A percentile compares a stretch with the other conserved stretches of the same genome.
phyloP scores from a whole-genome alignment of 2,329 filamentous ascomycete species.

The Fusarium pseudocircinatum region DNA sequence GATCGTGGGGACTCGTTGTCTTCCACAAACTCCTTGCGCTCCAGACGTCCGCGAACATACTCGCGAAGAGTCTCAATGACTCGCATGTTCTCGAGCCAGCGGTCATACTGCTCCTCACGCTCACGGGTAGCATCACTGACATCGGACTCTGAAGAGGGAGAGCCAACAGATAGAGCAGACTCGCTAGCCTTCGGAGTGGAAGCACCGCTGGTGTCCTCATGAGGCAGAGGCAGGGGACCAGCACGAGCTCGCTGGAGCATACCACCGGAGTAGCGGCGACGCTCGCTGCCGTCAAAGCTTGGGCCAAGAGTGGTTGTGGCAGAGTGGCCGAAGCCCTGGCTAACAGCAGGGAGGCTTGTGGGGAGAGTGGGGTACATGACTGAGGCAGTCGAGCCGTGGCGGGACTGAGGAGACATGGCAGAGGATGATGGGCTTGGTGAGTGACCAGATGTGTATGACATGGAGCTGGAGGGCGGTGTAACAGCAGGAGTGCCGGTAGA shows the following conservation, averaged over 20 bases:
- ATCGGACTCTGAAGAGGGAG: conserved; percentile 66
- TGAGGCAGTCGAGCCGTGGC: conserved; percentile 67
- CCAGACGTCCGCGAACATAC: conserved; percentile 66
- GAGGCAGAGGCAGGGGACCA: conserved; percentile 52
- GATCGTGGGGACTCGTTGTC: conserved; percentile 27
- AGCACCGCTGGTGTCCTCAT: conserved; percentile 51
- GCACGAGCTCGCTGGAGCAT: conserved; percentile 70
- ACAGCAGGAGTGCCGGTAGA: conserved; percentile 78
- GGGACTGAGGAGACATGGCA: conserved; percentile 73
- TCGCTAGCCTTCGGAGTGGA: conserved; percentile 57
- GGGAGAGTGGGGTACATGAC: conserved; percentile 78
- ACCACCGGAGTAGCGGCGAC: conserved; percentile 72
- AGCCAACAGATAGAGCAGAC: conserved; percentile 58
- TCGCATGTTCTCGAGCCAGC: conserved; percentile 73
- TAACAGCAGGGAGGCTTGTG: conserved; percentile 66
- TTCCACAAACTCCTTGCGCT: conserved; percentile 63
- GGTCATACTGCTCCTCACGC: conserved; percentile 70
- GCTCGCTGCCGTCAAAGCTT: conserved; percentile 70
- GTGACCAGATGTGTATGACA: conserved; percentile 81
- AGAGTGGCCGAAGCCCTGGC: conserved; percentile 74
- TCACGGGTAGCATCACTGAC: conserved; percentile 61
- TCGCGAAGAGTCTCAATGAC: conserved; percentile 70
- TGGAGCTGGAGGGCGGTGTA: conserved; percentile 77
- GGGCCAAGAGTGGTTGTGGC: conserved; percentile 77
- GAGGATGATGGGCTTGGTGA: conserved; percentile 78